A percentile compares a stretch with the other conserved stretches of the same genome.
Evolutionary conservation across 331 rosid species (phyloP).

Genomic region (Phaseolus coccineus): DNA sequence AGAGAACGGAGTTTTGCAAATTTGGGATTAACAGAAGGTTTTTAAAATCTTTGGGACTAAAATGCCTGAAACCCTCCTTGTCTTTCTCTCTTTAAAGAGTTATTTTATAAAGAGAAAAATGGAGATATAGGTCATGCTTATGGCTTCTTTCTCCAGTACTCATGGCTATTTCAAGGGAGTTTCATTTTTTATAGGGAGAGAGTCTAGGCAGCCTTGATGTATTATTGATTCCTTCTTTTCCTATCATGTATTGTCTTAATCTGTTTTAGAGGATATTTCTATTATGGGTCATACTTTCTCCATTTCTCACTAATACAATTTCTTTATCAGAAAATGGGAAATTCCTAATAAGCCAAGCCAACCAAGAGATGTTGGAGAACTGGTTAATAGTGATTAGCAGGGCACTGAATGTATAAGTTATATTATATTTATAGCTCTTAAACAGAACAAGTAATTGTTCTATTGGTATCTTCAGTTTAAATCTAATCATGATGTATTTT

Average conservation of each 20-base stretch:
- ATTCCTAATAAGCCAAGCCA: neutral
- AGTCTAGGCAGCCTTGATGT: constrained; percentile 14
- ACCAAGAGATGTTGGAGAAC: constrained; percentile 37
- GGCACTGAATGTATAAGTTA: constrained; percentile 14
- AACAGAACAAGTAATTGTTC: constrained; percentile 15
- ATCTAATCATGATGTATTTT: constrained; percentile 40
- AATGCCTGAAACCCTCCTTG: neutral
- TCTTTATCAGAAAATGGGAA: constrained; percentile 7
- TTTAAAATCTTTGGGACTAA: neutral
- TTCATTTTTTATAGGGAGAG: constrained; percentile 24
- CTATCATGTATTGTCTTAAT: constrained; percentile 3
- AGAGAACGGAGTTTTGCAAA: neutral
- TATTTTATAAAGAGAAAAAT: neutral
- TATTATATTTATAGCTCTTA: constrained; percentile 9
- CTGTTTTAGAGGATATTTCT: constrained; percentile 8
- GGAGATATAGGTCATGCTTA: neutral
- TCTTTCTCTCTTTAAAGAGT: neutral
- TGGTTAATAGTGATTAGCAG: constrained; percentile 14
- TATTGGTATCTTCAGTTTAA: constrained; percentile 18
- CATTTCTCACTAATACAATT: constrained; percentile 10
- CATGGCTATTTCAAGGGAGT: constrained; percentile 28
- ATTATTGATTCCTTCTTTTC: constrained; percentile 23
- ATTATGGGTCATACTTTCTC: neutral
- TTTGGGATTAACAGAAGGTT: neutral
- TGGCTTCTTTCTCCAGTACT: constrained; percentile 3